Base-by-base conservation (phyloP, 2,329 filamentous ascomycete genomes). In the Harringtonia aguacate region DNA sequence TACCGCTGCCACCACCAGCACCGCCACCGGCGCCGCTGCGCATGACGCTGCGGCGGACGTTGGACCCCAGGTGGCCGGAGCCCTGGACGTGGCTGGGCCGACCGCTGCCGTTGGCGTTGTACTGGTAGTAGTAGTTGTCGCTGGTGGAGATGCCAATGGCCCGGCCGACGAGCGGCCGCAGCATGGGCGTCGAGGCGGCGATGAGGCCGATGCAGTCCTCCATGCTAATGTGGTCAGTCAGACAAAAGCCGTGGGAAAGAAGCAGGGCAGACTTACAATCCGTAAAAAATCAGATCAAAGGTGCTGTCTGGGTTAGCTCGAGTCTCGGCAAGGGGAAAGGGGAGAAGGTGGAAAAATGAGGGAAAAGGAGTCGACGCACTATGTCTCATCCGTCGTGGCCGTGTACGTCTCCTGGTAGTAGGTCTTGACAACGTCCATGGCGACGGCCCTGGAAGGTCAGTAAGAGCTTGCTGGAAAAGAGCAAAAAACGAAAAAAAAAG, bases 131-230 rank as follows among this genome's bases (percentile, higher is more conserved):
- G n/a, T 8, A 8, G 24, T 36, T 37, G 17, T 40, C 29, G 7
- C 50, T 50, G 7, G 51, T 53, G 17, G 17, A n/a, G 8, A 58
- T 46, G n/a, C 54, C 53, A 17, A 63, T 55, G 36, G 48, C 48
- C 21, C 52, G 49, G 46, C 51, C 48, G 17, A 65, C 55, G 7
- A 65, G 52, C 2, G 63, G 62, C 41, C 62, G 63, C 18, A 68
- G 52, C 2, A 61, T 58, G 8, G 65, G 62, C 8, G 65, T 56
- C 33, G 61, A 66, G 33, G 58, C 61, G 2, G 63, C 63, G 24
- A 65, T 56, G 34, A 67, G 64, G 14, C 61, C 62, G 13, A 66
- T 50, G 39, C 62, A 62, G 41, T 65, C 55, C 49, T 68, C 63
- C 44, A 67, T 55, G 18, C 64, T 68, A 43, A 10, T 9, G 43